These are phyloP conservation scores for Lepiota subincarnata DNA, from an alignment of 768 basidiomycete genomes.

Conservation along the genomic window DNA sequence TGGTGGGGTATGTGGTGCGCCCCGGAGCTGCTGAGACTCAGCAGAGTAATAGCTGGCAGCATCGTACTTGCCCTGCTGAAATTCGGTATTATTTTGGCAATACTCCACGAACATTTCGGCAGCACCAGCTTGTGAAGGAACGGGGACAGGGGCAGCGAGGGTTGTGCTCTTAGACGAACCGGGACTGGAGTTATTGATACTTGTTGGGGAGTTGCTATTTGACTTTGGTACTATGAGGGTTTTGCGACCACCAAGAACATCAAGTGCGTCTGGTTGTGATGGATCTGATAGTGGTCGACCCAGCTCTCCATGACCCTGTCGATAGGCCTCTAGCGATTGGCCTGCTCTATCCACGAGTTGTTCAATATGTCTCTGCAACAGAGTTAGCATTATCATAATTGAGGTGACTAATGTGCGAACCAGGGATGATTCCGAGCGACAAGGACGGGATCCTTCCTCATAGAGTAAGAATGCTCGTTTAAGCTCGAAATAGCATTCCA, in stretches of 20 bases:
- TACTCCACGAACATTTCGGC: constrained; percentile 23
- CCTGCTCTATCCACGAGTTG: constrained; percentile 10
- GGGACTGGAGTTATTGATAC: constrained; percentile 4
- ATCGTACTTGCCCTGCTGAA: constrained; percentile 17
- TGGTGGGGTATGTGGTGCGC: constrained; percentile 2
- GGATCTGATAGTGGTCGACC: constrained; percentile 9
- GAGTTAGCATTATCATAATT: neutral
- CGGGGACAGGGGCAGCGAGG: constrained; percentile 23
- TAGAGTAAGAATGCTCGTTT: constrained; percentile 35
- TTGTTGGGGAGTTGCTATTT: constrained; percentile 24
- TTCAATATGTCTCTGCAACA: constrained; percentile 8
- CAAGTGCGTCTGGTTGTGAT: constrained; percentile 30
- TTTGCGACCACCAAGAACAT: constrained; percentile 35
- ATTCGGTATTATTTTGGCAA: constrained; percentile 14
- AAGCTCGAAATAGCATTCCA: constrained; percentile 35
- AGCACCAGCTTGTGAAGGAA: constrained; percentile 17
- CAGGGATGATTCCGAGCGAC: constrained; percentile 15
- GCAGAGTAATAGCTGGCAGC: neutral
- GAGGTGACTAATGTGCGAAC: neutral
- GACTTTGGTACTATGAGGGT: constrained; percentile 28
- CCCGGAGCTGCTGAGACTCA: neutral
- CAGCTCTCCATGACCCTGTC: neutral
- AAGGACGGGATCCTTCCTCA: constrained; percentile 33
- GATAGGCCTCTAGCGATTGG: constrained; percentile 1
- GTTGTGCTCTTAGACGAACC: constrained; percentile 9